Percentiles rank a stretch among this genome's conserved stretches.
These are phyloP conservation scores for Mixia osmundae DNA, from an alignment of 1,284 basidiomycete species.

Conservation along the genomic window DNA sequence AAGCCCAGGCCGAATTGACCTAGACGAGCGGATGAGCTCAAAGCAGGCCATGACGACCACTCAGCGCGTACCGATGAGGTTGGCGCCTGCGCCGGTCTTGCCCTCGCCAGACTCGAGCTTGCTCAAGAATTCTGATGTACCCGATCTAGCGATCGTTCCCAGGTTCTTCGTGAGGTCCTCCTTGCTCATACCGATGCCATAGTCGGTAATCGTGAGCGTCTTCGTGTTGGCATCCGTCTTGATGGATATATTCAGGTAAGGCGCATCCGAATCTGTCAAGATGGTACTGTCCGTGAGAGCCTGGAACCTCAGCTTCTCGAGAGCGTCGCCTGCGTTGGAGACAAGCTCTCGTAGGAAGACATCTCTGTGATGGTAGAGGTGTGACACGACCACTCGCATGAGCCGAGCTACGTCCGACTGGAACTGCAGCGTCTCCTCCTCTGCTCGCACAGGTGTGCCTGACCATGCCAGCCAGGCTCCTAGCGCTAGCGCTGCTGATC, in stretches of 20 bases:
- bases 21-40: neutral
- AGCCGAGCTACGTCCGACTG: conserved; percentile 79
- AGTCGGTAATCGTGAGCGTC: conserved; percentile 32
- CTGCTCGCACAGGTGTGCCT: neutral
- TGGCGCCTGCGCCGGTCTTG: conserved; percentile 30
- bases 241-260: conserved; percentile 64
- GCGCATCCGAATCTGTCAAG: conserved; percentile 41
- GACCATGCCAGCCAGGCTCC: too few relatives aligned
- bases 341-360: conserved; percentile 73
- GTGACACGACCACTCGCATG: conserved; percentile 45
- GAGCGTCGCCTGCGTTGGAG: conserved; percentile 67
- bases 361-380: conserved; percentile 32
- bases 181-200: conserved; percentile 77
- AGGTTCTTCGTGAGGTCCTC: conserved; percentile 47
- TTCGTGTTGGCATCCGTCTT: conserved; percentile 23
- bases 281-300: conserved; percentile 45
- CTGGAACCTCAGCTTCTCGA: conserved; percentile 71
- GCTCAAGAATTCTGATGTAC: conserved; percentile 77
- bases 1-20: conserved; percentile 20
- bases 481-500: too few relatives aligned
- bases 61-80: conserved; percentile 35
- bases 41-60: too few relatives aligned
- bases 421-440: conserved; percentile 1
- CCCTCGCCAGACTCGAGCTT: conserved; percentile 40
- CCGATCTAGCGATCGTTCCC: conserved; percentile 81